These are phyloP conservation scores for Pythium aquatile DNA, from an alignment of 352 stramenopile genomes.

Conservation along the genomic window DNA sequence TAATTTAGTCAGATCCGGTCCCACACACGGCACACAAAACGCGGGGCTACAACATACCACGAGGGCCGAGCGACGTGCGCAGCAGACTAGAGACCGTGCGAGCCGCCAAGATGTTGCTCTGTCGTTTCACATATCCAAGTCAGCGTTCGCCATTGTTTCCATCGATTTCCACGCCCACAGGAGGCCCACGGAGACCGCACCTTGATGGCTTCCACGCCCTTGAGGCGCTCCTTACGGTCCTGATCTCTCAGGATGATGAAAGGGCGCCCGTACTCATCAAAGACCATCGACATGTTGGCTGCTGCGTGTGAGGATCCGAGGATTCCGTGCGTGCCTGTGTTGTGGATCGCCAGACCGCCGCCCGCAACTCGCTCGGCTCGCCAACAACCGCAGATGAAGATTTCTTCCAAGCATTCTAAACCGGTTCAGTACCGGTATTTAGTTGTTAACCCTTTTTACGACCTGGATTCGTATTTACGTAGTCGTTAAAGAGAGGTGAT, in stretches of 20 bases:
- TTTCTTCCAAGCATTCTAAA: conserved; percentile 26
- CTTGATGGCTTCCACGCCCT: conserved; percentile 98
- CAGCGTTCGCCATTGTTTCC: neutral
- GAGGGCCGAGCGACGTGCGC: conserved; percentile 97
- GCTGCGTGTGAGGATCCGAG: neutral
- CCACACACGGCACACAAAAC: neutral
- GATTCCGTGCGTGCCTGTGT: neutral
- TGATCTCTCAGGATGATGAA: conserved; percentile 99
- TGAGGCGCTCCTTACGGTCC: conserved; percentile 97
- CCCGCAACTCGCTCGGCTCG: conserved; percentile 18
- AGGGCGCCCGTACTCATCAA: conserved; percentile 99
- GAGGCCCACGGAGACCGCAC: conserved; percentile 32
- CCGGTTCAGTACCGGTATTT: conserved; percentile 25
- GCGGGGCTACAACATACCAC: conserved; percentile 56
- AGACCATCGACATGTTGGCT: conserved; percentile 88
- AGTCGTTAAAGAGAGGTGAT: conserved; percentile 1
- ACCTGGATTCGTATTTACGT: conserved; percentile 12
- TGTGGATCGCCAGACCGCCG: conserved; percentile 9
- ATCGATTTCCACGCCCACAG: conserved; percentile 6
- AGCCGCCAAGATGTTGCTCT: conserved; percentile 99
- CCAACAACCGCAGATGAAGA: conserved; percentile 32
- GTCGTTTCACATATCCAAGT: neutral
- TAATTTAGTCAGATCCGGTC: neutral
- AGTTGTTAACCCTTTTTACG: neutral
- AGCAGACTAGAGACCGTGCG: conserved; percentile 96